A percentile compares a stretch with the other conserved stretches of the same genome.
Conservation (phyloP, 2,329 filamentous ascomycete genomes). For the Botrytis porri region DNA sequence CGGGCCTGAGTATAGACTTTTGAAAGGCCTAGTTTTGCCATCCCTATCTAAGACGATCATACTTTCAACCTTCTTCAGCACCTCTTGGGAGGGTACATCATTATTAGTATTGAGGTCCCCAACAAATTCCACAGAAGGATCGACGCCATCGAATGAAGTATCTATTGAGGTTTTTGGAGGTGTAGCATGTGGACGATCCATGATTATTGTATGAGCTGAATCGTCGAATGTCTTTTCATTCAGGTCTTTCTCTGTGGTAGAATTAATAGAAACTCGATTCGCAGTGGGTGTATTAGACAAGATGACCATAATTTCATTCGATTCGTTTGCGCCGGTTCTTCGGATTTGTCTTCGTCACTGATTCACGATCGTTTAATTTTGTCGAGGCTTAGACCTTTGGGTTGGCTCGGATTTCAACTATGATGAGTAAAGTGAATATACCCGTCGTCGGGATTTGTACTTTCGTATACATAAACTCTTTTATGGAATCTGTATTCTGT, state of each 20-base stretch:
- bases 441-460: background rate
- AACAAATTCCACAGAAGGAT: constrained; percentile 49
- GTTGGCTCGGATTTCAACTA: background rate
- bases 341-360: constrained; percentile 2
- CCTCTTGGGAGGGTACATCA: constrained; percentile 50
- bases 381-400: constrained; percentile 5
- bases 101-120: constrained; percentile 56
- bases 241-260: background rate
- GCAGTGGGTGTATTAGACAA: constrained; percentile 11
- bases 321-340: background rate
- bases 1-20: constrained; percentile 37
- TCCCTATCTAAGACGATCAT: constrained; percentile 35
- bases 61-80: constrained; percentile 49
- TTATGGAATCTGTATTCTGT: background rate
- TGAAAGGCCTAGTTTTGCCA: constrained; percentile 36
- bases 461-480: background rate
- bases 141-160: constrained; percentile 22
- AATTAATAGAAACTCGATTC: background rate
- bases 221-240: background rate
- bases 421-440: background rate
- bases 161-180: constrained; percentile 23
- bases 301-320: constrained; percentile 16
- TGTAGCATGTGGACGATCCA: background rate
- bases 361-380: constrained; percentile 4
- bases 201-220: background rate